These are phyloP conservation scores for Peniophora sp. DNA, from an alignment of 1,284 basidiomycete species.

Conservation along the genomic window DNA sequence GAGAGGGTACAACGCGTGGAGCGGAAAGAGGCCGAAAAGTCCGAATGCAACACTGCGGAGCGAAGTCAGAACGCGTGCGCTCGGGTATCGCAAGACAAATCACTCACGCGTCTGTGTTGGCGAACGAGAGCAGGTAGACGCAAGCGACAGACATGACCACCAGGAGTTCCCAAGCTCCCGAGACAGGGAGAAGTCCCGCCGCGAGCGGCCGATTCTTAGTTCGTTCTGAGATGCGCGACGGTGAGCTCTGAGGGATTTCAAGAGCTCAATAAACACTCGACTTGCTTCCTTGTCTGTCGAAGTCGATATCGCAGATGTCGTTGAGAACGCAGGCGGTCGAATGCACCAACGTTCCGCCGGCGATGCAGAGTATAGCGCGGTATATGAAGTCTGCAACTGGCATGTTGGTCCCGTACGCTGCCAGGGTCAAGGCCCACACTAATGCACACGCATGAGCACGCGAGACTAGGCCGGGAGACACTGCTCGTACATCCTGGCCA, in stretches of 20 bases:
- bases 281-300: conserved; percentile 10
- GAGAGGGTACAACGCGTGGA: conserved; percentile 46
- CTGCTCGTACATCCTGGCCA: neutral
- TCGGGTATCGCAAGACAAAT: too few species aligned
- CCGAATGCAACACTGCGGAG: conserved; percentile 18
- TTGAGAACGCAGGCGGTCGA: conserved; percentile 11
- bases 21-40: conserved; percentile 31
- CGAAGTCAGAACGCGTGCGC: too few species aligned
- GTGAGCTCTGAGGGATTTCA: neutral
- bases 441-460: neutral
- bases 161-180: neutral
- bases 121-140: neutral
- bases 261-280: conserved; percentile 8
- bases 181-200: conserved; percentile 32
- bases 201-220: conserved; percentile 41
- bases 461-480: too few species aligned
- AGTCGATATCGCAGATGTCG: conserved; percentile 13
- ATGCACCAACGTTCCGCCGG: neutral
- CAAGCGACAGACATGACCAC: neutral
- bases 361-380: neutral
- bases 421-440: neutral
- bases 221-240: conserved; percentile 30
- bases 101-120: neutral
- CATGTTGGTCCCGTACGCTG: neutral
- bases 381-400: neutral